Evolutionary conservation across 2,329 filamentous ascomycete genomes (phyloP), one percentile per base, ranked within the genome.

Genomic region (Nothophoma quercina): DNA sequence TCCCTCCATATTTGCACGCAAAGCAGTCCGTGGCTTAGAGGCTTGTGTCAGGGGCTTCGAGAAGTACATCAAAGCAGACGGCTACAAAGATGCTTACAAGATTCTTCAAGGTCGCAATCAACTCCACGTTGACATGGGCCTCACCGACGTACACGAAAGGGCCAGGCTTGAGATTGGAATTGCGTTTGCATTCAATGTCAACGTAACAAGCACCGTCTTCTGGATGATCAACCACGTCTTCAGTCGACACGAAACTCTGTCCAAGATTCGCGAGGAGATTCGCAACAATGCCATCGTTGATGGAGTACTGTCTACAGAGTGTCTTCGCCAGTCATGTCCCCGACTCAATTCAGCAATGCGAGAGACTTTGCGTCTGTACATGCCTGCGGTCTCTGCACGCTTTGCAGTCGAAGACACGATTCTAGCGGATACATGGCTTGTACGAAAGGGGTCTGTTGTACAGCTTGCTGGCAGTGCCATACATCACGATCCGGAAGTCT

Each of bases 141-240:
- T 70, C 9, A 60, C 58, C 2, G 19, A 57, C 4, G 13, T 13
- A 1, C 7, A 33, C 4, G 53, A 68, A 15, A 43, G 60, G 15
- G 65, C 57, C 3, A 57, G 60, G 21, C 49, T 67, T 1, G 71
- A 73, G 45, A 26, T 73, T 5, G 55, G 26, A 3, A 47, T 73
- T 6, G 49, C 55, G 5, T 53, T 79, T 6, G 79, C 66, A 0
- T 54, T 77, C 18, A 62, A 78, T 1, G 68, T 71, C 33, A 82
- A 82, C 57, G 77, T 78, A 0, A 64, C 73, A 4, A 76, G 77
- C 0, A 71, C 77, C 0, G 60, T 65, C 0, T 82, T 81, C 64
- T 82, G 80, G 79, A 49, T 75, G 1, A 28, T 82, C 0, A 75
- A 70, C 53, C 73, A 79, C 30, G 60, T 82, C 7, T 79, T 71